phyloP scores from a whole-genome alignment of 495 filamentous ascomycete genomes.

The Penicillium egyptiacum region DNA sequence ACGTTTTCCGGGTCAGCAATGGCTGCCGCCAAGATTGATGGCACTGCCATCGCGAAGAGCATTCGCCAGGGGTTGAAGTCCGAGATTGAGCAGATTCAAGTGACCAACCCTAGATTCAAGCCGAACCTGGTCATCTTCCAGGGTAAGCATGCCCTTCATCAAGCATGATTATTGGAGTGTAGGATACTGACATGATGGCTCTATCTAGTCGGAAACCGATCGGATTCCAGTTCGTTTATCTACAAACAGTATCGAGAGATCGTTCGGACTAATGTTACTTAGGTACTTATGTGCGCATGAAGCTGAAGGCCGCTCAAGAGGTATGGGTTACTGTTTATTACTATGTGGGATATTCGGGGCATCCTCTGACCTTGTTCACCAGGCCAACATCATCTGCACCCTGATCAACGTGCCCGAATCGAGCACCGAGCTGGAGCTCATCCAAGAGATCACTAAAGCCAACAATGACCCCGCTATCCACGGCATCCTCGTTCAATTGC shows the following conservation, averaged over 20 bases:
- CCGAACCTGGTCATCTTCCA: constrained; percentile 91
- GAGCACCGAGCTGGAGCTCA: constrained; percentile 79
- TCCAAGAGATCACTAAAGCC: constrained; percentile 74
- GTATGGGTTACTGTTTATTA: constrained; percentile 56
- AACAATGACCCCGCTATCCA: constrained; percentile 88
- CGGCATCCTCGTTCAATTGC: constrained; percentile 92
- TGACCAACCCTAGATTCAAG: constrained; percentile 78
- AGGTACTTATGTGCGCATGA: constrained; percentile 99
- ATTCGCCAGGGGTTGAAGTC: constrained; percentile 76
- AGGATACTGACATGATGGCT: constrained; percentile 16
- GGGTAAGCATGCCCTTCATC: constrained; percentile 52
- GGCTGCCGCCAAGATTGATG: constrained; percentile 90
- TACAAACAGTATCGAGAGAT: neutral
- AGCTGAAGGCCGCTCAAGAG: constrained; percentile 94
- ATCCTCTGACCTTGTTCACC: constrained; percentile 15
- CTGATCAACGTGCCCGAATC: constrained; percentile 77
- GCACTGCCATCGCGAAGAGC: constrained; percentile 86
- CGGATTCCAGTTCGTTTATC: constrained; percentile 78
- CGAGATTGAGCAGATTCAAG: constrained; percentile 79
- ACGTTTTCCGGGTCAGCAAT: constrained; percentile 59
- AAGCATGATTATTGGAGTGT: neutral
- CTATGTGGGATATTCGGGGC: constrained; percentile 3
- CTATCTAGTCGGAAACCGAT: constrained; percentile 71
- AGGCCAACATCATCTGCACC: constrained; percentile 89
- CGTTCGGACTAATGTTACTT: constrained; percentile 29